A percentile compares a stretch with the other conserved stretches of the same genome.
Evolutionary conservation across 225 moss, liverwort and hornwort species (phyloP).

Genomic region (Asterella californica): DNA sequence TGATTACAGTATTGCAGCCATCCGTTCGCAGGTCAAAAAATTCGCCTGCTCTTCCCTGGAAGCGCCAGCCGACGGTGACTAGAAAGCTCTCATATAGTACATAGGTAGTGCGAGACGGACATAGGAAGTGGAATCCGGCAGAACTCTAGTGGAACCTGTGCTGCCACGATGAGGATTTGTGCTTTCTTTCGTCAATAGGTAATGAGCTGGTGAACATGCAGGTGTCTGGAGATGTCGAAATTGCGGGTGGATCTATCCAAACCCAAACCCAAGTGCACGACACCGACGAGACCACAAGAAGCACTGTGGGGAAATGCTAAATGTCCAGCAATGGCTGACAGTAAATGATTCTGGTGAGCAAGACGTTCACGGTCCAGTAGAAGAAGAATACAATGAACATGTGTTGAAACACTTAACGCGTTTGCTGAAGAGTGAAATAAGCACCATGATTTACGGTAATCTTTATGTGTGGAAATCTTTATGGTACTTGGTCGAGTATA

Average conservation of each 20-base stretch:
- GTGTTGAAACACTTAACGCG: neutral
- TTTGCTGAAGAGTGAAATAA: neutral
- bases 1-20: no score
- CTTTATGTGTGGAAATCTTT: neutral
- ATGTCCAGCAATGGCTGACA: slow-evolving; percentile 40
- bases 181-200: neutral
- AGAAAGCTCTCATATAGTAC: neutral
- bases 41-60: neutral
- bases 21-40: neutral
- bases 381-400: slow-evolving; percentile 15
- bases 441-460: neutral
- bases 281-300: slow-evolving; percentile 35
- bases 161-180: neutral
- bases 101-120: neutral
- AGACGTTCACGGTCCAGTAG: slow-evolving; percentile 11
- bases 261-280: slow-evolving; percentile 30
- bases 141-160: neutral
- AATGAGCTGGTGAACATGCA: slow-evolving; percentile 22
- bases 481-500: neutral
- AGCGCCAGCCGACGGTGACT: neutral
- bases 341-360: neutral
- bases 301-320: slow-evolving; percentile 38
- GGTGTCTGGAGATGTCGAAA: slow-evolving; percentile 37
- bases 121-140: neutral
- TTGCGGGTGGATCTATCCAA: slow-evolving; percentile 40